Evolutionary conservation across 192 early-diverging fungal genomes (phyloP).

Genomic region (Coemansia sp.): DNA sequence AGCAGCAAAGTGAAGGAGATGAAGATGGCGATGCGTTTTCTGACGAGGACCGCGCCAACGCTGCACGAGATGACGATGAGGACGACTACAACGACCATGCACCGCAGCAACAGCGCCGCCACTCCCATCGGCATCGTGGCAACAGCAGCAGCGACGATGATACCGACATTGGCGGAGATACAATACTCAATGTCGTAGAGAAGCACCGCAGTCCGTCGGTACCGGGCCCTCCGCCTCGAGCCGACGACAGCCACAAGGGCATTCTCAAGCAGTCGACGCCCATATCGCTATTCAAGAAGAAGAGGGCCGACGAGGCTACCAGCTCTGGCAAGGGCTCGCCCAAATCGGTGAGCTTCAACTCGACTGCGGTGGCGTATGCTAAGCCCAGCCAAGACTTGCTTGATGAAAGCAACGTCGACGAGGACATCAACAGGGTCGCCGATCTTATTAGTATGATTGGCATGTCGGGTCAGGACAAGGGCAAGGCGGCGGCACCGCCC

Average conservation of each 20-base stretch:
- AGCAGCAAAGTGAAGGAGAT: not conserved
- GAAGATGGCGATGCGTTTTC: constrained; percentile 42
- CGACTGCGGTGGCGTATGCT: constrained; percentile 5
- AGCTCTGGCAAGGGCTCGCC: not conserved
- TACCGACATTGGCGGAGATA: not conserved
- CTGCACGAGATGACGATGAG: constrained; percentile 47
- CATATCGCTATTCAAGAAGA: not conserved
- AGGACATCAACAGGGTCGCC: constrained; percentile 15
- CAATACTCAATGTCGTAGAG: constrained; percentile 22
- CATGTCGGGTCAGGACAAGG: constrained; percentile 3
- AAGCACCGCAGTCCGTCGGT: not conserved
- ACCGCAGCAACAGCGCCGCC: not conserved
- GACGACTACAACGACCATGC: constrained; percentile 43
- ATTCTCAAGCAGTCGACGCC: constrained; percentile 28
- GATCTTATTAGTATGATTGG: constrained; percentile 10
- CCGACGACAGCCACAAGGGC: constrained; percentile 7
- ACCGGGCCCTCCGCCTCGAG: not conserved
- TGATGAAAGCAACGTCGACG: constrained; percentile 21
- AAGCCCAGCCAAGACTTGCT: constrained; percentile 17
- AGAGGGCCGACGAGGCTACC: not conserved
- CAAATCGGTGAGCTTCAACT: constrained; percentile 37
- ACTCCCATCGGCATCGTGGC: not conserved
- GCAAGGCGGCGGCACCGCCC: not conserved
- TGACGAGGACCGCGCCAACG: constrained; percentile 41
- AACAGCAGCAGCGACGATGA: not conserved